These are phyloP conservation scores for Lonicera japonica DNA, from an alignment of 129 eudicot species.

Conservation along the genomic window DNA sequence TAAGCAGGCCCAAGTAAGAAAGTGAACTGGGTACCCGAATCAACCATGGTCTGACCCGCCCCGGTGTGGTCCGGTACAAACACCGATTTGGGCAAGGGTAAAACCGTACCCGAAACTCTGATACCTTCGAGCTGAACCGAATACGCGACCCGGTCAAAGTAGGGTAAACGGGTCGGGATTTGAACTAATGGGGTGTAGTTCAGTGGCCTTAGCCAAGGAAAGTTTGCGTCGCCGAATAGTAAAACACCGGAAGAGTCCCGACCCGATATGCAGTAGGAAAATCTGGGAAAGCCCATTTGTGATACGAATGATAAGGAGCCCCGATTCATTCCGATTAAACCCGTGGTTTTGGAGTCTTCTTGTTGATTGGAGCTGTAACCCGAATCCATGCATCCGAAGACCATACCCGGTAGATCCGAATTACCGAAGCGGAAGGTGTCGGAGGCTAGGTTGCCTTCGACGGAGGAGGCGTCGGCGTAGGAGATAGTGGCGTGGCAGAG, in stretches of 20 bases:
- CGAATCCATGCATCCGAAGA: constrained; percentile 84
- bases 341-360: constrained; percentile 55
- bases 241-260: constrained; percentile 63
- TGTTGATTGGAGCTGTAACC: constrained; percentile 42
- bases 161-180: constrained; percentile 60
- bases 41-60: constrained; percentile 93
- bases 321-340: constrained; percentile 77
- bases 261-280: constrained; percentile 83
- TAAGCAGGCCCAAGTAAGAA: constrained; percentile 77
- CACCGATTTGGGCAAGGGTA: constrained; percentile 67
- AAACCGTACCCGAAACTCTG: constrained; percentile 41
- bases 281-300: constrained; percentile 65
- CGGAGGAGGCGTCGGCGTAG: constrained; percentile 78
- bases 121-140: constrained; percentile 83
- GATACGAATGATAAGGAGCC: constrained; percentile 76
- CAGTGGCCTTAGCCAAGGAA: constrained; percentile 51
- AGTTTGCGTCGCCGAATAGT: constrained; percentile 47
- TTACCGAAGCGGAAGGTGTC: constrained; percentile 45
- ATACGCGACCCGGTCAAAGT: constrained; percentile 67
- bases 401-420: constrained; percentile 42
- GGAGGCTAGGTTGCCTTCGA: constrained; percentile 72
- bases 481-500: constrained; percentile 68
- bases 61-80: constrained; percentile 84
- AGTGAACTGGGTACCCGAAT: constrained; percentile 81
- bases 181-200: constrained; percentile 64